These are phyloP conservation scores for Phytophthora sp. DNA, from an alignment of 352 stramenopile species.

Conservation along the genomic window DNA sequence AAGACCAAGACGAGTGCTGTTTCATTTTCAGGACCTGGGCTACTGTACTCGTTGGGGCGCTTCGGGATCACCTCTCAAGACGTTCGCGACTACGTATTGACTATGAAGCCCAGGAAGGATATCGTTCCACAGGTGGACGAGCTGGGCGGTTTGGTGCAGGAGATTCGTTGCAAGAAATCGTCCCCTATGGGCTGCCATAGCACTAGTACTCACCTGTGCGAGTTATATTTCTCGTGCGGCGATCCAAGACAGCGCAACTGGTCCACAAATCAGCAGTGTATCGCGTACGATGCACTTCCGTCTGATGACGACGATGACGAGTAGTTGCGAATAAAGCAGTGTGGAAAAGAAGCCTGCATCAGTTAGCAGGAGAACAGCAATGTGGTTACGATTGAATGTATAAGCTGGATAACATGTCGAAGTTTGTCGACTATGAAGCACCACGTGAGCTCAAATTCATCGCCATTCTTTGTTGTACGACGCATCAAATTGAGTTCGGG, in stretches of 20 bases:
- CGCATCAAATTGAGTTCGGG: background rate
- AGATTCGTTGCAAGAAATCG: conserved; percentile 76
- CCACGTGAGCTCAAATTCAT: background rate
- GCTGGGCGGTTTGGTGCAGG: conserved; percentile 77
- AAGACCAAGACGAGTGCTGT: conserved; percentile 77
- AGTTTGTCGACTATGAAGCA: conserved; percentile 15
- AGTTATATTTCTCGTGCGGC: conserved; percentile 77
- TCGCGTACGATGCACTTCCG: conserved; percentile 48
- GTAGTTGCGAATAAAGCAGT: conserved; percentile 21
- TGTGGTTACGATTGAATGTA: conserved; percentile 25
- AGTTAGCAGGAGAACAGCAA: conserved; percentile 8
- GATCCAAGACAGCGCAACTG: conserved; percentile 69
- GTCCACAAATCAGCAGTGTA: conserved; percentile 62
- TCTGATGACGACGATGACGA: conserved; percentile 37
- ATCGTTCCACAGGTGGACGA: conserved; percentile 83
- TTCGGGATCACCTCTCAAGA: conserved; percentile 68
- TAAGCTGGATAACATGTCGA: conserved; percentile 29
- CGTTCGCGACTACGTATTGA: conserved; percentile 80
- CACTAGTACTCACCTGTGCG: conserved; percentile 75
- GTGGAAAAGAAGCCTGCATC: conserved; percentile 6
- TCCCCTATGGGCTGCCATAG: conserved; percentile 76
- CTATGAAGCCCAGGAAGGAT: conserved; percentile 79
- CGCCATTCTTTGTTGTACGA: background rate
- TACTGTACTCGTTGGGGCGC: conserved; percentile 75
- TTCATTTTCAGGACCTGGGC: conserved; percentile 75